These are phyloP conservation scores for Mycena albidolilacea DNA, from an alignment of 768 basidiomycete genomes.

Conservation along the genomic window DNA sequence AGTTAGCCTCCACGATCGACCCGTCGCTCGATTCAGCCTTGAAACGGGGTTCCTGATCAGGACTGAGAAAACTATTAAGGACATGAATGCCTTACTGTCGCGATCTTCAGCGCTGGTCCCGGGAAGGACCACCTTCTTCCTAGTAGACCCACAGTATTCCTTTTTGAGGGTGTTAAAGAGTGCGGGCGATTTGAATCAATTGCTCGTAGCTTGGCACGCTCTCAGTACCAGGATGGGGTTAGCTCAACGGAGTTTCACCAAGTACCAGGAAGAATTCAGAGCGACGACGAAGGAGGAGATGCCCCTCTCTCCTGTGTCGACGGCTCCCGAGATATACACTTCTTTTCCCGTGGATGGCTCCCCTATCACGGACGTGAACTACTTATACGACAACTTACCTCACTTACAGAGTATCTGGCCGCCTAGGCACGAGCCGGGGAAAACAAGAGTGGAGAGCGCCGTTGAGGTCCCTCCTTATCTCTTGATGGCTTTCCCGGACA, in stretches of 20 bases:
- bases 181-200: not conserved
- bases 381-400: not conserved
- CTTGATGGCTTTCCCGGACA: no score
- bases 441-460: not conserved
- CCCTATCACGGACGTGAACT: not conserved
- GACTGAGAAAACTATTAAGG: not conserved
- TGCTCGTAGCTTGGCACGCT: not conserved
- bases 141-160: not conserved
- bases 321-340: not conserved
- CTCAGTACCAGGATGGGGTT: not conserved
- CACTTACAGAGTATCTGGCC: not conserved
- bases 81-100: not conserved
- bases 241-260: not conserved
- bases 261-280: not conserved
- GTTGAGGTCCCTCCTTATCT: not conserved
- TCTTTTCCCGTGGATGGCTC: not conserved
- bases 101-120: not conserved
- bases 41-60: no score
- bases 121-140: not conserved
- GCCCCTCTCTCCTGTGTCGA: not conserved
- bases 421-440: not conserved
- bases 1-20: no score
- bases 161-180: not conserved
- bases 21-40: no score
- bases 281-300: not conserved